Evolutionary conservation across 1,284 basidiomycete genomes (phyloP), one percentile per base, ranked within the genome.

Genomic region (Cryptococcus sp.): DNA sequence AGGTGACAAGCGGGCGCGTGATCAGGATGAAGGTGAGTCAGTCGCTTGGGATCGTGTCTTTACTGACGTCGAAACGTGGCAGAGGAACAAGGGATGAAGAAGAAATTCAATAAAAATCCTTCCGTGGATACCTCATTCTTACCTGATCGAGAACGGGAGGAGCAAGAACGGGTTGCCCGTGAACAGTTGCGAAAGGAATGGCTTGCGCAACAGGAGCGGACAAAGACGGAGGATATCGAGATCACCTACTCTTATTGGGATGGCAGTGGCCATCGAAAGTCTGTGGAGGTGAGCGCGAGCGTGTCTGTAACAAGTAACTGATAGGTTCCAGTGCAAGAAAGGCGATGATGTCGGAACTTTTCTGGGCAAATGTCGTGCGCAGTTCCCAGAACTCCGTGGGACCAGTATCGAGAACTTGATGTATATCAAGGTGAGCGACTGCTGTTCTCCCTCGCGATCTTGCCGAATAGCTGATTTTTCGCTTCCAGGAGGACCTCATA

Each of bases 81-180:
- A 62, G 62, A 59, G 60, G 47, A 53, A 50, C 23, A 26, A 46
- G 51, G 29, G 8, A 22, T 29, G 26, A 29, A 80, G 8, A 94
- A 93, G 78, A 86, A 87, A 75, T 85, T 92, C 46, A 85, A 89
- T 70, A 99, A 99, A 81, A 98, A 99, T 68, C 96, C 96, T 0
- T 83, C 87, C 51, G 95, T 98, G 39, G 96, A 99, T 74, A 99
- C 96, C 0, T 97, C 94, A 1, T 99, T 99, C 81, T 83, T 99
- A 8, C 96, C 96, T 0, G 96, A 99, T 76, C 85, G 96, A 26
- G 92, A 95, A 34, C 87, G 96, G 8, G 96, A 99, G 73, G 93
- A 95, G 69, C 84, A 85, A 4, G 95, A 99, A 73, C 85, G 93
- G 7, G 83, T 84, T 48, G 87, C 93, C 74, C 83, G 96, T 34